Evolutionary conservation across 129 eudicot genomes (phyloP).

Genomic region (Lactuca sativa): DNA sequence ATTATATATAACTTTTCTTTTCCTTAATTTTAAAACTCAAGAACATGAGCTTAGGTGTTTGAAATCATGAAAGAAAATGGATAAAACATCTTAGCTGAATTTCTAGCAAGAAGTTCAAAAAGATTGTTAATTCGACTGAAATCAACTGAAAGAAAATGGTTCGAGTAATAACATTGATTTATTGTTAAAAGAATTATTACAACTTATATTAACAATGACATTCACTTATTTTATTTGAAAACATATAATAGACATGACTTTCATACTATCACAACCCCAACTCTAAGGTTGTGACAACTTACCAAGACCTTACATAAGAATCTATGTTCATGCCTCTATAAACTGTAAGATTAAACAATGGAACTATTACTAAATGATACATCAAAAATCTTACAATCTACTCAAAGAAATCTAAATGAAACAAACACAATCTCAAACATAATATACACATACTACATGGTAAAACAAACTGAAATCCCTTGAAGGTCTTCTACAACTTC

Average conservation of each 20-base stretch:
- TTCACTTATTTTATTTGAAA: too few species aligned
- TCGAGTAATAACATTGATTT: not conserved
- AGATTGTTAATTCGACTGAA: not conserved
- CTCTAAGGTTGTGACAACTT: not conserved
- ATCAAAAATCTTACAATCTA: not conserved
- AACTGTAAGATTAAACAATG: not conserved
- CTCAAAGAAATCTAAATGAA: not conserved
- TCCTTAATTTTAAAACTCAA: too few species aligned
- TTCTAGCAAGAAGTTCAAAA: not conserved
- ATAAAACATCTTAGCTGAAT: conserved; percentile 1
- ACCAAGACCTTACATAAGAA: not conserved
- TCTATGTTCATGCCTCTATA: too few species aligned
- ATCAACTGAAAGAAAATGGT: not conserved
- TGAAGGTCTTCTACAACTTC: too few species aligned
- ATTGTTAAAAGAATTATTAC: too few species aligned
- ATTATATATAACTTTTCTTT: too few species aligned
- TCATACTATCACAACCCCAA: not conserved
- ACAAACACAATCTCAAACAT: not conserved
- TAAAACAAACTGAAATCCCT: not conserved
- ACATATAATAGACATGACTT: too few species aligned
- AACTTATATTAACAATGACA: not conserved
- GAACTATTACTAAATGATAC: not conserved
- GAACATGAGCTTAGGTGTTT: not conserved
- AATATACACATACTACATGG: too few species aligned
- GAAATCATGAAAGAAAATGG: not conserved